Evolutionary conservation across 257 asterid species (phyloP).

Genomic region (Capsicum rhomboideum): DNA sequence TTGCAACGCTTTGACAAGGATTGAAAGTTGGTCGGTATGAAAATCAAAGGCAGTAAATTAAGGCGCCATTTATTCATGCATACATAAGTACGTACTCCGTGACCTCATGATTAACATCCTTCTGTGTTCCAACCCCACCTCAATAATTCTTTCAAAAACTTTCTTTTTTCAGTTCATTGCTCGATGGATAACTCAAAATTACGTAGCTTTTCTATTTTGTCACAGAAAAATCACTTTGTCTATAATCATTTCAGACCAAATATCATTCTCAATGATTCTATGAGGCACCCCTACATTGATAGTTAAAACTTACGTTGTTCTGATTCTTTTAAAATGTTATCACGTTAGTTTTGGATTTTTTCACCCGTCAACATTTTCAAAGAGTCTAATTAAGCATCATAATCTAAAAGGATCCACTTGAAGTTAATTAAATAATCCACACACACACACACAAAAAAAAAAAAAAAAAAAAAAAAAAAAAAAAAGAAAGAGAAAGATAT

Average conservation of each 20-base stretch:
- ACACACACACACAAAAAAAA: too few relatives aligned
- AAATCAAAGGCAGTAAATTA: neutral
- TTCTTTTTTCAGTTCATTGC: too few relatives aligned
- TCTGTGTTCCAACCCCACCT: neutral
- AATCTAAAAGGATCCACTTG: neutral
- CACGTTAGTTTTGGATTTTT: too few relatives aligned
- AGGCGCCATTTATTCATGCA: neutral
- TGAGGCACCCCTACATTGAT: neutral
- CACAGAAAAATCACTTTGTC: too few relatives aligned
- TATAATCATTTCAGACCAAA: neutral
- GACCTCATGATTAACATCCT: conserved; percentile 4
- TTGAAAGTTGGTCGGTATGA: neutral
- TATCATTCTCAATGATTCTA: neutral
- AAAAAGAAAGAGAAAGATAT: too few relatives aligned
- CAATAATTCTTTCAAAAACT: neutral
- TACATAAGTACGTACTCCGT: neutral
- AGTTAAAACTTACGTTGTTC: too few relatives aligned
- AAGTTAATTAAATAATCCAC: neutral
- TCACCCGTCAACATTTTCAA: too few relatives aligned
- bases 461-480: too few relatives aligned
- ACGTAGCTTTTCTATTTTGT: too few relatives aligned
- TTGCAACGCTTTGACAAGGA: neutral
- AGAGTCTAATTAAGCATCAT: too few relatives aligned
- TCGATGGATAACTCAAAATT: too few relatives aligned
- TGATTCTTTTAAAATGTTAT: too few relatives aligned